Base-by-base conservation (phyloP, 73 alveolate genomes). In the Paramecium sonneborni region DNA sequence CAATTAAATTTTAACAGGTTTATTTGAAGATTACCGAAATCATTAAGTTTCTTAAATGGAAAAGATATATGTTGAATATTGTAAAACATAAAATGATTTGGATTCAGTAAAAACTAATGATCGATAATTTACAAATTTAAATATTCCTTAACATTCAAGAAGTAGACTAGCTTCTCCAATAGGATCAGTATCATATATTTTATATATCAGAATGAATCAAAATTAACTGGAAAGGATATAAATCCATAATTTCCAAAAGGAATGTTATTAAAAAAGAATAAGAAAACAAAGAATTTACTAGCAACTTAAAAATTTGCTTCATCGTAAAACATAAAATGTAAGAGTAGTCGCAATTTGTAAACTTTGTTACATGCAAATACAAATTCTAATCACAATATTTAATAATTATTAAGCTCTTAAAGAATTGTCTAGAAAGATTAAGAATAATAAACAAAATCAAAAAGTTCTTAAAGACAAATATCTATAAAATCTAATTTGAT, bases 121-220 rank as follows among this genome's bases (percentile, higher is more conserved):
- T 30, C 18, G 26, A 62, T 62, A 62, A 32, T 26, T 30, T 10
- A 62, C 24, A 6, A 62, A 62, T 62, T 62, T 62, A 32, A 10
- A 26, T 26, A 62, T 62, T 26, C 84, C 84, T 24, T 26, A 62
- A 30, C 20, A 26, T 30, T 32, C 84, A 30, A 62, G 44, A 62
- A 62, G 84, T 12, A 26, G 84, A 62, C 44, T 30, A 11, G 84
- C 39, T 26, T 62, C 84, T 15, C 84, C 44, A 26, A 30, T 32
- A 62, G 84, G 84, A 62, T 62, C 84, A 11, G 84, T 62, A 62
- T 30, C 44, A 30, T 62, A 62, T 62, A 12, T 62, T 30, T 62
- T 32, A 23, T 62, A 62, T 26, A 6, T 52, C 44, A 62, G 84
- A 62, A 32, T 12, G 84, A 62, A 62, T 30, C 84, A 62, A 62